Evolutionary conservation across 805 yeast species (phyloP), one percentile per base, ranked within the genome.

Genomic region (Tetrapisispora nanseiensis): DNA sequence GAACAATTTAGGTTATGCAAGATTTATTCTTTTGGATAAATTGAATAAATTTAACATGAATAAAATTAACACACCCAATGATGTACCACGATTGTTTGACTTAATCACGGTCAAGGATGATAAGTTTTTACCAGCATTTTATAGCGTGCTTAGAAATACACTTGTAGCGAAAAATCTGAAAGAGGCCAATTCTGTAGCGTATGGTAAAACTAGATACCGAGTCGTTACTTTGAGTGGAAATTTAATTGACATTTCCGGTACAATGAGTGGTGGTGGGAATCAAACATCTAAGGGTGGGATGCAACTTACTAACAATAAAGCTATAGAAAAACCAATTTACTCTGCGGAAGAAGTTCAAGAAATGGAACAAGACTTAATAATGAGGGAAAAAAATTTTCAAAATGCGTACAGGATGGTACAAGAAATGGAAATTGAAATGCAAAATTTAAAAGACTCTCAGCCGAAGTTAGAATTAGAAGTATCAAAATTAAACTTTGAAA

Each of bases 231-330:
- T 87, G 8, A 95, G 85, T 59, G 99, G 99, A 20, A 82, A 86
- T 52, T 67, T 92, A 19, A 90, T 92, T 43, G 97, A 89, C 54
- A 78, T 81, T 13, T 83, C 95, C 2, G 99, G 99, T 62, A 85
- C 97, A 1, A 80, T 94, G 80, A 78, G 95, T 37, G 99, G 99
- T 53, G 99, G 99, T 64, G 98, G 97, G 41, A 74, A 71, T 42
- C 68, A 73, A 31, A 74, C 71, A 8, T 71, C 74, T 15, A 73
- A 73, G 39, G 98, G 97, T 6, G 80, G 82, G 2, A 86, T 92
- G 95, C 76, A 71, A 44, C 38, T 55, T 44, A 63, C 72, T 32
- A 57, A 67, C 28, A 50, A 43, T 24, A 42, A 19, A n/a, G 41
- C 38, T 16, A 48, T 57, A 4, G 69, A 66, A n/a, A 59, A 72